Base-by-base conservation (phyloP, 352 stramenopile species). In the Pythium plurisporium region DNA sequence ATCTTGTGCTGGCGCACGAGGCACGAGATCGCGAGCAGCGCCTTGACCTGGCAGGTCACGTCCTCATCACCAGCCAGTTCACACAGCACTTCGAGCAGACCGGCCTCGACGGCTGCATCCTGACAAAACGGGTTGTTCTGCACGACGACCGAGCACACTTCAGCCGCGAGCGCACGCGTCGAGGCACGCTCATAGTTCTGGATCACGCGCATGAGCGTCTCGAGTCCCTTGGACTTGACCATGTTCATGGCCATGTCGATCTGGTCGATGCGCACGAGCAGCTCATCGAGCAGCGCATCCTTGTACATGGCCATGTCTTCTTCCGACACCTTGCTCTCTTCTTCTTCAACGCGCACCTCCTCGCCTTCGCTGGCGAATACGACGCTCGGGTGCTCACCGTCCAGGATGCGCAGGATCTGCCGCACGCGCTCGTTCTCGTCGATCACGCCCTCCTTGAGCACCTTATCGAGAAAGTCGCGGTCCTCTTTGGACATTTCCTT, bases 211-310 rank as follows among this genome's bases (percentile, higher is more conserved):
- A 70, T 74, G 47, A 93, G 69, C 41, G 84, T 73, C 1, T 59
- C 57, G 19, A 95, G 59, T 1, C 82, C 85, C 17, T 85, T 69
- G 76, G 89, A 89, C 70, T 95, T 95, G 61, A 84, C 71, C 40
- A 95, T 92, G 72, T 91, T 93, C 69, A 89, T 86, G 30, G 85
- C 82, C 33, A 90, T 93, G 71, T 95, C 85, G 46, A 95, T 89
- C 70, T 95, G 82, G 66, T 93, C 85, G 22, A 95, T 82, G 56
- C 82, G 81, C 50, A 74, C 84, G 60, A 95, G 69, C 54, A 95
- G 73, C 61, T 95, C 85, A 55, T 95, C 85, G 26, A 95, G 69
- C 45, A 95, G 68, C 20, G 56, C 64, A 48, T 95, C 82, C 55
- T 89, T 88, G 69, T 95, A 95, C 47, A 83, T 64, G 22, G 70